A percentile compares a stretch with the other conserved stretches of the same genome.
These are phyloP conservation scores for Galerina sulciceps DNA, from an alignment of 768 basidiomycete genomes.

Conservation along the genomic window DNA sequence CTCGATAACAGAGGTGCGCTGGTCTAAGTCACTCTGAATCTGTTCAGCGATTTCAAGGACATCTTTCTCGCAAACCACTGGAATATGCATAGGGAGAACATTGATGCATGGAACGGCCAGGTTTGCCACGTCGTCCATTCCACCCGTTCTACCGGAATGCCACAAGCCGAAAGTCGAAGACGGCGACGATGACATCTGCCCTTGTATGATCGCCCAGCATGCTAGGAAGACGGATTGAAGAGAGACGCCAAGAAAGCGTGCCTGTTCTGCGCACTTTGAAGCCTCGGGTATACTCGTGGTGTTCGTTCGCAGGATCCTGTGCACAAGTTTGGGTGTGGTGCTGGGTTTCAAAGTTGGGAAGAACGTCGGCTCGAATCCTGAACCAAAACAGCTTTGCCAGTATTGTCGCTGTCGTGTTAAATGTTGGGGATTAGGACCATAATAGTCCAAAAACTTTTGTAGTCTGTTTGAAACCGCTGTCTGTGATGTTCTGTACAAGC, in stretches of 20 bases:
- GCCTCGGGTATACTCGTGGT: conserved; percentile 16
- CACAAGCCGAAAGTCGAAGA: conserved; percentile 47
- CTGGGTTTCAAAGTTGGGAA: conserved; percentile 15
- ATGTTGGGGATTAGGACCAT: conserved; percentile 20
- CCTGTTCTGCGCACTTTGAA: conserved; percentile 42
- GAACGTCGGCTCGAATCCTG: conserved; percentile 21
- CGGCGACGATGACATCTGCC: conserved; percentile 26
- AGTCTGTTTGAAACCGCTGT: conserved; percentile 28
- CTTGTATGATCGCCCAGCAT: conserved; percentile 46
- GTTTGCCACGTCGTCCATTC: conserved; percentile 34
- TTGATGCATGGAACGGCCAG: conserved; percentile 52
- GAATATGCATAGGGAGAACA: conserved; percentile 41
- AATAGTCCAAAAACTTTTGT: conserved; percentile 30
- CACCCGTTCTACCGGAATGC: conserved; percentile 48
- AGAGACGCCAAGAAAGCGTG: conserved; percentile 38
- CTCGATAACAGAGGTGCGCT: conserved; percentile 41
- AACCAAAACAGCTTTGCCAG: conserved; percentile 38
- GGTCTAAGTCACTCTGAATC: conserved; percentile 39
- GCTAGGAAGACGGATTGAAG: conserved; percentile 45
- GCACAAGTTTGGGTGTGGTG: background rate
- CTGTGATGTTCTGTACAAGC: conserved; percentile 32
- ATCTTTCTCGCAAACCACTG: conserved; percentile 15
- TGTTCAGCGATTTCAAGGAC: conserved; percentile 31
- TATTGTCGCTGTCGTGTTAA: conserved; percentile 32
- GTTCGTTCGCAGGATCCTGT: conserved; percentile 15